These are phyloP conservation scores for Cutaneotrichosporon cutaneum DNA, from an alignment of 1,284 basidiomycete species.

Conservation along the genomic window DNA sequence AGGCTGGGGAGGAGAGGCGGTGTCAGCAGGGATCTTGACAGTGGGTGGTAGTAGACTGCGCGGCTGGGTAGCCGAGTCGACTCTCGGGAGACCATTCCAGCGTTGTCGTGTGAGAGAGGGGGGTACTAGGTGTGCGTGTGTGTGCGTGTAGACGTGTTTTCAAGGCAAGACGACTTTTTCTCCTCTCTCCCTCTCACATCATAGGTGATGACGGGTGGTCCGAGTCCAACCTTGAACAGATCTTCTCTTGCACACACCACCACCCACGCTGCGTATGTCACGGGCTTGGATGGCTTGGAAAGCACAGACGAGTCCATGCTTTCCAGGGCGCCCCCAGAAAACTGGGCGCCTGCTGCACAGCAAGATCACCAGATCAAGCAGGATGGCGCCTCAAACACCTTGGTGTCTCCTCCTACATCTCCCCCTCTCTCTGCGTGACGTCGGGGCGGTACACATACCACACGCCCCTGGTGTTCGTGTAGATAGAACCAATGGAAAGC, in stretches of 20 bases:
- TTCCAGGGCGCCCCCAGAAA: neutral
- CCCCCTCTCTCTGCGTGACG: neutral
- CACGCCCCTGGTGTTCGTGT: neutral
- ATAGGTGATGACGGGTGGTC: neutral
- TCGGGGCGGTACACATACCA: neutral
- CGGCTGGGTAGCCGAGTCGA: neutral
- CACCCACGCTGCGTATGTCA: neutral
- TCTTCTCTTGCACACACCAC: neutral
- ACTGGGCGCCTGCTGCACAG: neutral
- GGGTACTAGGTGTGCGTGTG: neutral
- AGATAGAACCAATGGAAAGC: neutral
- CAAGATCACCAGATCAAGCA: neutral
- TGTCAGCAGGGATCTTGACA: constrained; percentile 15
- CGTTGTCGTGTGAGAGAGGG: neutral
- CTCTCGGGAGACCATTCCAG: neutral
- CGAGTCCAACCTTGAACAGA: neutral
- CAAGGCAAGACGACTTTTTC: neutral
- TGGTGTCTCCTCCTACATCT: neutral
- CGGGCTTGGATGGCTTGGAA: neutral
- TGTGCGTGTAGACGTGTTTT: constrained; percentile 1
- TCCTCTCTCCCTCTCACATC: neutral
- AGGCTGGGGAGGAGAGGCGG: constrained; percentile 22
- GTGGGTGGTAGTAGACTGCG: neutral
- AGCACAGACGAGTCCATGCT: constrained; percentile 8
- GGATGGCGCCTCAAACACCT: neutral